Evolutionary conservation across 148 eudicot genomes (phyloP), one percentile per base, ranked within the genome.

Genomic region (Arctostaphylos glauca): DNA sequence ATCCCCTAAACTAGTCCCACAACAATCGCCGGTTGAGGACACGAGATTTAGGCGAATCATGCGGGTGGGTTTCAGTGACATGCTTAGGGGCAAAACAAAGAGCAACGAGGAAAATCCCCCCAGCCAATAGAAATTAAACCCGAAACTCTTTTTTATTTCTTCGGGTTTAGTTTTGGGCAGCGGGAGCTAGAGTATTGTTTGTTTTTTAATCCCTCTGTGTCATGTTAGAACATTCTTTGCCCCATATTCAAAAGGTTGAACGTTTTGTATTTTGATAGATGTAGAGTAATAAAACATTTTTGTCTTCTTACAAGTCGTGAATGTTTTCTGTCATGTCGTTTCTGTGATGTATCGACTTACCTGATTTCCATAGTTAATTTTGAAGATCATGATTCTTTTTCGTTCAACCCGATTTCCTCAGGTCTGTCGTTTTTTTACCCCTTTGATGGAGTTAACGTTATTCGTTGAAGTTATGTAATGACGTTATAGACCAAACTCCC

Each of bases 21-120:
- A 79, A 16, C 88, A 80, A 67, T 84, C 93, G 1, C 88, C 94
- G 6, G 91, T 85, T 0, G 98, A 96, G 77, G 99, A 96, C 85
- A 96, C 99, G 12, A 90, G 94, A 78, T 91, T 96, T 84, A 89
- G 90, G 70, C 90, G 99, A 53, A 96, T 96, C 64, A 96, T 96
- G 99, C 87, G 95, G 81, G 98, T 94, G 60, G 93, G 97, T 55
- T 94, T 96, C 83, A 82, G 90, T 1, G 99, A 94, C 86, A 96
- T 94, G 92, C 91, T 96, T 21, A 88, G 98, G 43, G 93, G 92
- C 82, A 92, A 88, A 90, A 4, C 91, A 12, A 90, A 88, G 87
- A 83, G 67, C 66, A 87, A 46, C 44, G 95, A 92, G 15, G 94
- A 91, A 25, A 66, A 60, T 82, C 67, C 88, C n/a, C 87, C 90